Conservation (phyloP, 108 stramenopile genomes). For the Conticribra guillardii region DNA sequence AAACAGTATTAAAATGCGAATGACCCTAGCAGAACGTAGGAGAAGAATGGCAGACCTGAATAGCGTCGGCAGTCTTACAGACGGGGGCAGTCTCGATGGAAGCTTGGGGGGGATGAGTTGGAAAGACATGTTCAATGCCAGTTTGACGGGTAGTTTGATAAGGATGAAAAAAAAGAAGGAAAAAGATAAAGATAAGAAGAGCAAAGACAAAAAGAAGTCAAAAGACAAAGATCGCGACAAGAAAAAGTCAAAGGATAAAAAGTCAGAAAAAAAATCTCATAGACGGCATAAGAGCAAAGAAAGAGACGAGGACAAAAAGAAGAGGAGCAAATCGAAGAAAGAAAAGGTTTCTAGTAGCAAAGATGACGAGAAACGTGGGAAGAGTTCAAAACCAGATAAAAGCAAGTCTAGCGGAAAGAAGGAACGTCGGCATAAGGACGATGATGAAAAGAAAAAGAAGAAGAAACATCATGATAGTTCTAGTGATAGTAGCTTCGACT, state of each 20-base stretch:
- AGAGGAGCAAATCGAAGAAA: slow-evolving; percentile 9
- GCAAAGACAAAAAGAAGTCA: slow-evolving; percentile 16
- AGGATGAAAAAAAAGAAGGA: slow-evolving; percentile 2
- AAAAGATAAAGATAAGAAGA: slow-evolving; percentile 17
- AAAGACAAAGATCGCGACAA: slow-evolving; percentile 5
- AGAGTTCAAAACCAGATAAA: background rate
- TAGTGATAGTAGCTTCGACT: background rate
- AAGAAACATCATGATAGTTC: background rate
- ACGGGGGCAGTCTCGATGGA: slow-evolving; percentile 18
- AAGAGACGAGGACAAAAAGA: slow-evolving; percentile 2
- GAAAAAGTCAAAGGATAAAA: slow-evolving; percentile 13
- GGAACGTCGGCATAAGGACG: background rate
- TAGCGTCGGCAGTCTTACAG: slow-evolving; percentile 6
- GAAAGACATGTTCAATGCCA: slow-evolving; percentile 11
- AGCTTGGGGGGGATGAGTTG: slow-evolving; percentile 20
- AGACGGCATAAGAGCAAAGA: slow-evolving; percentile 13
- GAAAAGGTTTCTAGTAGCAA: background rate
- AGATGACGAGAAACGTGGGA: slow-evolving; percentile 5
- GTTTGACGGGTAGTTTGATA: slow-evolving; percentile 23
- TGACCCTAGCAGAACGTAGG: slow-evolving; percentile 12
- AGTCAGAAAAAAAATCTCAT: slow-evolving; percentile 3
- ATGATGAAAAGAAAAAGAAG: slow-evolving; percentile 6
- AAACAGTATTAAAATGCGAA: slow-evolving; percentile 1
- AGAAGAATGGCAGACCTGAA: slow-evolving; percentile 3
- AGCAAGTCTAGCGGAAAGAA: too few relatives aligned